Base-by-base conservation (phyloP, 805 yeast genomes). In the Lipomyces sp. region DNA sequence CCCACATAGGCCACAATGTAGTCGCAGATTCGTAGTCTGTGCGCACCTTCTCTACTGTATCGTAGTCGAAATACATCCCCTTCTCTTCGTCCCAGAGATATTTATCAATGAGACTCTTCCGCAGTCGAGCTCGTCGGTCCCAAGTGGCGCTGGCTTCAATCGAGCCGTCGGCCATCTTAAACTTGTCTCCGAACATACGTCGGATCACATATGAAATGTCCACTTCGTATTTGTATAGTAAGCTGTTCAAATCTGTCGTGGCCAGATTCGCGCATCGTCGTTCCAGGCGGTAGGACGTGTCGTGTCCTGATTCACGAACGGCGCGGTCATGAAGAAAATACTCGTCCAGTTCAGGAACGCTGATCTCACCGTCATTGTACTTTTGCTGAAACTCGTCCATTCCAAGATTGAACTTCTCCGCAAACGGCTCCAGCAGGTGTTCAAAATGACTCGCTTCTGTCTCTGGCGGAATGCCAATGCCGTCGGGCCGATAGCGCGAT, bases 231-330 rank as follows among this genome's bases (percentile, higher is more conserved):
- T 87, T 91, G 76, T 86, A 90, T 19, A 91, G 73, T 60, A 93
- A 70, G 4, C 93, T 76, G 68, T 90, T 89, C 63, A 91, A 74
- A 66, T 91, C 98, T 43, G 91, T 83, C 0, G 98, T 91, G 1
- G 95, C 96, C 59, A 91, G 71, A 65, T 85, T 74, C 0, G 96
- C 96, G 68, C 96, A 88, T 38, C 80, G 78, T 34, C 95, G 95
- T 68, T 90, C 96, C 46, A 93, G 73, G 62, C 98, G 75, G 63
- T 90, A 88, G 1, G 91, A 76, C 0, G 98, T 93, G 65, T 91
- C 98, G 66, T 93, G 98, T 0, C 98, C 98, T 29, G 93, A 83
- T 69, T 91, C 98, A 65, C 98, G 79, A 10, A 91, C 95, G 0
- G 95, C 97, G 51, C 97, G 75, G 67, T 91, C 98, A 64, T 91